phyloP scores from a whole-genome alignment of 2,329 filamentous ascomycete species.

The Aspergillus pseudoglaucus region DNA sequence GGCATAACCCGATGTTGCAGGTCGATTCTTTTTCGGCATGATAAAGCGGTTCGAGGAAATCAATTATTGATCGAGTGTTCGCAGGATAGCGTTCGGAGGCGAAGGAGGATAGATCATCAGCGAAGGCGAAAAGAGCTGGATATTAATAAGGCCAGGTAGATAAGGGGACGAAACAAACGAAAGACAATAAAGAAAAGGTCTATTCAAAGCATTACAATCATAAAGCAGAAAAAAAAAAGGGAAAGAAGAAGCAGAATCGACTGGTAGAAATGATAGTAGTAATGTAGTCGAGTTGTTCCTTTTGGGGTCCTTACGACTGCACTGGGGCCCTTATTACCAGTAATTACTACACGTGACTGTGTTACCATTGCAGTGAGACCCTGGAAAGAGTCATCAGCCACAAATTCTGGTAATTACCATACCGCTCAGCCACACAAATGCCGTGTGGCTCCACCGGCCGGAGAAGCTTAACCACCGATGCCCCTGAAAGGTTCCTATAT shows the following conservation, averaged over 20 bases:
- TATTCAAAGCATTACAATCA: background rate
- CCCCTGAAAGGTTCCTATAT: background rate
- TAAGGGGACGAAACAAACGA: background rate
- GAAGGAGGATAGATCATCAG: background rate
- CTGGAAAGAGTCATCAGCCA: background rate
- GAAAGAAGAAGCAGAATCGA: background rate
- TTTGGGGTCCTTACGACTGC: background rate
- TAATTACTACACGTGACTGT: background rate
- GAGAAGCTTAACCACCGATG: background rate
- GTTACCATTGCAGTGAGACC: background rate
- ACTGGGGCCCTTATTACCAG: background rate
- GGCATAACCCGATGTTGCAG: conserved; percentile 75
- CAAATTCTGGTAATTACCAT: background rate
- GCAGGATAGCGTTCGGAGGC: background rate
- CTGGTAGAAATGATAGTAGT: background rate
- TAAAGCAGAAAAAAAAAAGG: background rate
- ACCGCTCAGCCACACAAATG: background rate
- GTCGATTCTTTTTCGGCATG: conserved; percentile 60
- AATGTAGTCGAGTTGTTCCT: background rate
- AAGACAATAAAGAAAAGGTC: background rate
- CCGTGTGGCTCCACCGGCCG: conserved; percentile 1
- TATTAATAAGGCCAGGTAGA: background rate
- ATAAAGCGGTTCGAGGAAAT: conserved; percentile 22
- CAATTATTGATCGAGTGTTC: background rate
- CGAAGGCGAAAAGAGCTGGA: background rate